Percentiles rank a stretch among this genome's conserved stretches.
Conservation (phyloP, 2,329 filamentous ascomycete genomes). For the Plectosphaerella plurivora region DNA sequence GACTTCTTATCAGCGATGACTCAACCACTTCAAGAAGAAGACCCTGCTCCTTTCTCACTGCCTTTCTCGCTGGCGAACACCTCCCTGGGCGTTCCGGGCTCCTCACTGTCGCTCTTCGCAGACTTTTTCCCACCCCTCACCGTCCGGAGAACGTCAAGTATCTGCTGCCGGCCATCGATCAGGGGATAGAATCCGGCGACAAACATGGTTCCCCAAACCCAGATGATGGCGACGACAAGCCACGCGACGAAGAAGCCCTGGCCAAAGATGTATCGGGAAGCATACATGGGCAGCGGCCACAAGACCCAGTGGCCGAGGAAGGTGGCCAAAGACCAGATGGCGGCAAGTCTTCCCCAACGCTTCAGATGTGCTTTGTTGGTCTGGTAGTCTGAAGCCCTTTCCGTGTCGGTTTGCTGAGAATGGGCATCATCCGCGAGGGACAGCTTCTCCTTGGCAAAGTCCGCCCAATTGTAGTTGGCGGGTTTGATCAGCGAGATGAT, state of each 20-base stretch:
- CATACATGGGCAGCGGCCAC: conserved; percentile 53
- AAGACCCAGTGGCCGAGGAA: conserved; percentile 50
- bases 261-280: conserved; percentile 41
- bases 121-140: not conserved
- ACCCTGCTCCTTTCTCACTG: not conserved
- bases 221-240: conserved; percentile 46
- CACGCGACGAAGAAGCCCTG: conserved; percentile 45
- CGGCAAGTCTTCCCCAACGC: conserved; percentile 40
- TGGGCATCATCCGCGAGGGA: conserved; percentile 24
- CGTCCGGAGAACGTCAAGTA: conserved; percentile 10
- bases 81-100: not conserved
- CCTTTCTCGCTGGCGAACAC: not conserved
- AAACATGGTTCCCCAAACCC: conserved; percentile 47
- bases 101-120: not conserved
- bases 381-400: conserved; percentile 12
- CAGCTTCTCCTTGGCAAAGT: conserved; percentile 33
- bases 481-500: conserved; percentile 40
- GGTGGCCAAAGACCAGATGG: conserved; percentile 41
- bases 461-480: conserved; percentile 33
- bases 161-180: conserved; percentile 36
- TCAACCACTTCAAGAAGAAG: no score
- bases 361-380: conserved; percentile 31
- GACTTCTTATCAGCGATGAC: no score
- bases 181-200: conserved; percentile 45
- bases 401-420: not conserved